phyloP scores from a whole-genome alignment of 352 stramenopile species.

The Phytopythium aichiense region DNA sequence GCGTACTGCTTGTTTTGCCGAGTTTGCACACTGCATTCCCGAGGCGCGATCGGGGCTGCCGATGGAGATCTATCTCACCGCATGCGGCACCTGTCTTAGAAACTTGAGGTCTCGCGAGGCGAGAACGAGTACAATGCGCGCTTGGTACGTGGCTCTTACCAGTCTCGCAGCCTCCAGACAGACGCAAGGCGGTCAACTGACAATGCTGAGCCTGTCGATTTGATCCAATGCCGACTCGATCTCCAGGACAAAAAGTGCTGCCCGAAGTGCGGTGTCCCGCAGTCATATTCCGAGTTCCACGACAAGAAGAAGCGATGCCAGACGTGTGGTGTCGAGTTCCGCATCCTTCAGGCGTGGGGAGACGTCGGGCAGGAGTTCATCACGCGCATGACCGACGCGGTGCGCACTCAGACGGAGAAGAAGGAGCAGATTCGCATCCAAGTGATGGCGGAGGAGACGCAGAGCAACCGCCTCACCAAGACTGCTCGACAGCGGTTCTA shows the following conservation, averaged over 20 bases:
- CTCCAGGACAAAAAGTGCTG: constrained; percentile 76
- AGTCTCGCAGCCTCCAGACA: not conserved
- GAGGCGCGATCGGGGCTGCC: not conserved
- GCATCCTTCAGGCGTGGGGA: constrained; percentile 66
- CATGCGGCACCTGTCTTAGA: constrained; percentile 24
- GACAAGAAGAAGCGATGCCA: constrained; percentile 87
- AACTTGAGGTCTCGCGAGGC: constrained; percentile 62
- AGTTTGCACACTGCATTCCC: not conserved
- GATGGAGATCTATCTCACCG: not conserved
- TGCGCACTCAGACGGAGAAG: constrained; percentile 32
- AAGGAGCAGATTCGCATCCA: constrained; percentile 48
- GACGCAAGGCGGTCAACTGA: not conserved
- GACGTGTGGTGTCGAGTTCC: constrained; percentile 73
- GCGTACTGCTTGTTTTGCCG: not conserved
- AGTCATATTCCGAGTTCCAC: constrained; percentile 80
- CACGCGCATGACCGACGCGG: constrained; percentile 44
- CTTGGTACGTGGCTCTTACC: constrained; percentile 21
- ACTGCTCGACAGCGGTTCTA: constrained; percentile 62
- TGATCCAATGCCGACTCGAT: not conserved
- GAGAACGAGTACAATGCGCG: constrained; percentile 74
- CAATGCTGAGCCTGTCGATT: not conserved
- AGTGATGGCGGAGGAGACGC: constrained; percentile 34
- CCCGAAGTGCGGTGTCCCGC: constrained; percentile 54
- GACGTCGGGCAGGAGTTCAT: constrained; percentile 69
- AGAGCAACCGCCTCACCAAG: constrained; percentile 30